A percentile compares a stretch with the other conserved stretches of the same genome.
phyloP scores from a whole-genome alignment of 2,329 filamentous ascomycete species.

The Alternaria panax region DNA sequence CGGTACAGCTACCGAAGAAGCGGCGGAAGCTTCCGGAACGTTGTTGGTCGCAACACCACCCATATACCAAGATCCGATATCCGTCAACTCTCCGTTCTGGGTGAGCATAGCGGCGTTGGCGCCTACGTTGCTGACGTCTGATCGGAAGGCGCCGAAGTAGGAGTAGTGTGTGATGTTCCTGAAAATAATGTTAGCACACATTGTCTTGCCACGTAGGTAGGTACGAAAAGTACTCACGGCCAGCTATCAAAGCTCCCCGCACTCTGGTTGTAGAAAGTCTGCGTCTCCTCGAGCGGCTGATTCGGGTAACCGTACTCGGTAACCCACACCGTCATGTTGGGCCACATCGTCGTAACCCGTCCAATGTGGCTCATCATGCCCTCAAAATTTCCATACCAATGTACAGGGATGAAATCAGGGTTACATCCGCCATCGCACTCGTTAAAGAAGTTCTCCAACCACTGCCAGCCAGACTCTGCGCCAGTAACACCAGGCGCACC shows the following conservation, averaged over 20 bases:
- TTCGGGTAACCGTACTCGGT: conserved; percentile 75
- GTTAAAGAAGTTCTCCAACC: conserved; percentile 71
- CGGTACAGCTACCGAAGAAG: neutral
- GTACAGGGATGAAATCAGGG: conserved; percentile 60
- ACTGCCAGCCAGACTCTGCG: conserved; percentile 65
- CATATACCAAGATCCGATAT: conserved; percentile 81
- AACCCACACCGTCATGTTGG: conserved; percentile 71
- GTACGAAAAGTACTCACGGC: conserved; percentile 47
- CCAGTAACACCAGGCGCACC: conserved; percentile 77
- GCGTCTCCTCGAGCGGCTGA: conserved; percentile 63
- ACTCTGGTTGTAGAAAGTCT: conserved; percentile 73
- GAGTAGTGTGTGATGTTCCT: conserved; percentile 71
- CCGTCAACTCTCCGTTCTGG: conserved; percentile 71
- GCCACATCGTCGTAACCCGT: conserved; percentile 59
- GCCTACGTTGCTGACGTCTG: conserved; percentile 74
- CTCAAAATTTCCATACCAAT: conserved; percentile 70
- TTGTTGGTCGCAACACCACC: conserved; percentile 52
- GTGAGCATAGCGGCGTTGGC: conserved; percentile 75
- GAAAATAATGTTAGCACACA: neutral
- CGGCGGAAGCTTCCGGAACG: conserved; percentile 7
- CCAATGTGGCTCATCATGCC: conserved; percentile 73
- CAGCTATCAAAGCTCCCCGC: conserved; percentile 71
- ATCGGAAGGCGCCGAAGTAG: conserved; percentile 78
- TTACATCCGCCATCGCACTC: conserved; percentile 61
- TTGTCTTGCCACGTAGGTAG: neutral